Conservation (phyloP, 345 rosid genomes). For the Eucalyptus tenuipes region DNA sequence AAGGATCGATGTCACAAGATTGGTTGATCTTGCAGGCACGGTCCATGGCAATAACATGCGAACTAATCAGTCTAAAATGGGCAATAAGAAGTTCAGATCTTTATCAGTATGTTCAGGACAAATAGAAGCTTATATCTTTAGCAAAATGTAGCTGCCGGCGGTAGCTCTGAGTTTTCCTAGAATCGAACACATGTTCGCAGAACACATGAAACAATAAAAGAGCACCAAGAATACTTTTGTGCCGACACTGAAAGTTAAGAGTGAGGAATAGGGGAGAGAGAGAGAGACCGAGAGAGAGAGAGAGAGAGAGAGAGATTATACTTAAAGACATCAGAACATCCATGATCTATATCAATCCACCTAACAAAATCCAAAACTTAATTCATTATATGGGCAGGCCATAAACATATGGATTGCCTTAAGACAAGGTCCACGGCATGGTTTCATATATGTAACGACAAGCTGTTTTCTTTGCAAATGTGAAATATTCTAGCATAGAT, state of each 20-base stretch:
- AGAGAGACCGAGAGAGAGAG: neutral
- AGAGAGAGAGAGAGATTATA: neutral
- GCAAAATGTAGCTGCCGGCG: neutral
- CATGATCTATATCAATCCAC: neutral
- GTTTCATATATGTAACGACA: neutral
- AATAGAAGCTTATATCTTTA: neutral
- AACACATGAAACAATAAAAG: neutral
- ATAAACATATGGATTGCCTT: neutral
- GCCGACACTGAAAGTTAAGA: neutral
- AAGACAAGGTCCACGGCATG: neutral
- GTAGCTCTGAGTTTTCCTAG: neutral
- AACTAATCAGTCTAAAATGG: neutral
- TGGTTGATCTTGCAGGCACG: neutral
- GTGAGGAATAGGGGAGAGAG: neutral
- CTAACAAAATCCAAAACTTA: neutral
- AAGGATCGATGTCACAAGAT: neutral
- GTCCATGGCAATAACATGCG: neutral
- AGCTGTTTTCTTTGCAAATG: neutral
- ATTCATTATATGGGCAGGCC: neutral
- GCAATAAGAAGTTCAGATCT: neutral
- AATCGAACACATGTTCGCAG: neutral
- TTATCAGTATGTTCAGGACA: neutral
- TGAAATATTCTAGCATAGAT: neutral
- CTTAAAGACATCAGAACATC: neutral
- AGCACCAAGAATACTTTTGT: neutral